Conservation (phyloP, 495 filamentous ascomycete species). For the Thermothielavioides terrestris region DNA sequence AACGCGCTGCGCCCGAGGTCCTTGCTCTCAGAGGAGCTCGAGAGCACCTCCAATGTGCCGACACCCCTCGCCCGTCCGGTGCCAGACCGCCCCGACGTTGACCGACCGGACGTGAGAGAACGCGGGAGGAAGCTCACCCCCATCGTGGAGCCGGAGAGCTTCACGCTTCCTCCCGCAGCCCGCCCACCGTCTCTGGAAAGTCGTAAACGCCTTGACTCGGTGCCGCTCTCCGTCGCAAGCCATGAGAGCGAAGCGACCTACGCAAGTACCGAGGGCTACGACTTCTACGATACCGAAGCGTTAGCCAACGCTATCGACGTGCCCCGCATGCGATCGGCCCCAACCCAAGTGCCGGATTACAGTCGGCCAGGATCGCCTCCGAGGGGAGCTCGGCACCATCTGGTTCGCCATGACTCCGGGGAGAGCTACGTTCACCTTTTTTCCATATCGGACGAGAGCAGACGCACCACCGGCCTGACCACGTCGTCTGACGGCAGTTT, state of each 20-base stretch:
- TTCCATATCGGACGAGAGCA: conserved; percentile 61
- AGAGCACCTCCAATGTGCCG: conserved; percentile 67
- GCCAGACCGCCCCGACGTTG: conserved; percentile 31
- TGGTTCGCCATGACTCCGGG: conserved; percentile 61
- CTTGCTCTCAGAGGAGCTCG: conserved; percentile 45
- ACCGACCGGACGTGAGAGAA: conserved; percentile 17
- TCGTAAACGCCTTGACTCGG: conserved; percentile 37
- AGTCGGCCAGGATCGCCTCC: conserved; percentile 19
- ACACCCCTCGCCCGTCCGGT: conserved; percentile 70
- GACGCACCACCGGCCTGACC: conserved; percentile 33
- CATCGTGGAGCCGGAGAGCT: conserved; percentile 34
- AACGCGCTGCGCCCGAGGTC: conserved; percentile 25
- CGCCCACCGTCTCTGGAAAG: conserved; percentile 21
- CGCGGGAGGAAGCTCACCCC: conserved; percentile 30
- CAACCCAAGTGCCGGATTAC: conserved; percentile 27
- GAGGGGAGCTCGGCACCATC: conserved; percentile 29
- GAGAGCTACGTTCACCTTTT: conserved; percentile 73
- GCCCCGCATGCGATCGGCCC: conserved; percentile 18
- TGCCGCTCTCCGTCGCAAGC: conserved; percentile 34
- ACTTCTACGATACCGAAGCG: conserved; percentile 48
- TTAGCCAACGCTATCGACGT: conserved; percentile 38
- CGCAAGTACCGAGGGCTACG: conserved; percentile 46
- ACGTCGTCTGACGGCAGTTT: conserved; percentile 29
- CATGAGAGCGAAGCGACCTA: conserved; percentile 35
- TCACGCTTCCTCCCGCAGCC: conserved; percentile 33